Base-by-base conservation (phyloP, 1,139 yeast species). In the Lodderomyces pseudojiufengensis region DNA sequence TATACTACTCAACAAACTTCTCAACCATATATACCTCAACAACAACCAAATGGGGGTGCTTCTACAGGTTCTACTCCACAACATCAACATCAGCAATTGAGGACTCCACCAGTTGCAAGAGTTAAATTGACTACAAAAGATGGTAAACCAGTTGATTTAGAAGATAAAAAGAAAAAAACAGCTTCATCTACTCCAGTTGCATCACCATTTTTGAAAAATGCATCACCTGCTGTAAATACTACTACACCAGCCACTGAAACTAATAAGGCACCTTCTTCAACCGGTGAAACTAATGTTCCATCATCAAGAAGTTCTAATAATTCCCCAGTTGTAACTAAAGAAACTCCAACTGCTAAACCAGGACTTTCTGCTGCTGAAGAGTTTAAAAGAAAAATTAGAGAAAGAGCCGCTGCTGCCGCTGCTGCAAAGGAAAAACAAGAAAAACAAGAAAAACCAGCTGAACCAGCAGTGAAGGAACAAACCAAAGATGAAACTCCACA, bases 81-180 rank as follows among this genome's bases (percentile, higher is more conserved):
- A 27, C 39, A 40, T 11, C 41, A 40, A 23, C 51, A 43, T 32
- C 43, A 38, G 24, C 48, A 38, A 20, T 32, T 40, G 7, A 33
- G 43, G 10, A 46, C 48, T 10, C 49, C 50, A 8, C 47, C 51
- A 16, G 42, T 48, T 23, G 55, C 55, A 31, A 59, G 49, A 42
- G 47, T 68, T 22, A 67, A 60, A 45, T 59, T 70, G 42, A 67
- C 75, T 35, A 71, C 68, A 40, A 68, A 64, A 47, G 73, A 68
- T 34, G 76, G 76, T n/a, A 67, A 62, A 42, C 69, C 60, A 31
- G 62, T 69, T 35, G 72, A 69, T 45, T 65, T 67, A 44, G 74
- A 69, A 38, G 73, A 65, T 33, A 65, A 65, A 53, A 66, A 63
- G 51, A 61, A 56, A 49, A 45, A 51, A 21, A 39, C 48, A 11